Evolutionary conservation across 2,329 filamentous ascomycete genomes (phyloP).

Genomic region (Colletotrichum sp.): DNA sequence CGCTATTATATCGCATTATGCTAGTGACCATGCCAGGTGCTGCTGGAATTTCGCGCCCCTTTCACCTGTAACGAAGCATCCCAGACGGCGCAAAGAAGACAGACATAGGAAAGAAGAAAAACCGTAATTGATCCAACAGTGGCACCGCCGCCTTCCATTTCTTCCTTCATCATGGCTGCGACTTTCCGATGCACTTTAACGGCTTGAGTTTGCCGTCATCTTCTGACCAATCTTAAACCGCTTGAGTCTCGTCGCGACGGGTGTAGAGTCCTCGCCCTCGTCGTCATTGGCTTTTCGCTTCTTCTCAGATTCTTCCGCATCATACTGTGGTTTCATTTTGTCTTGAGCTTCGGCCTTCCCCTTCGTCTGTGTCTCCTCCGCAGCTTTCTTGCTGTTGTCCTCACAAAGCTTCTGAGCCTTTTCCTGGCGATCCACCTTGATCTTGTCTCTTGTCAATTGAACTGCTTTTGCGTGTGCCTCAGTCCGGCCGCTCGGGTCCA

Average conservation of each 20-base stretch:
- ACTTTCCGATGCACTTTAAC: background rate
- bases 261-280: background rate
- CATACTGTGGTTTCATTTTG: accelerated
- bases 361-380: accelerated
- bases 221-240: background rate
- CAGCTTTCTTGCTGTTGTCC: background rate
- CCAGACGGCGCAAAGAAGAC: background rate
- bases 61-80: no score
- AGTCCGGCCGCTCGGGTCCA: background rate
- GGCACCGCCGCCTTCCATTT: no score
- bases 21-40: background rate
- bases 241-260: background rate
- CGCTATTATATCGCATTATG: background rate
- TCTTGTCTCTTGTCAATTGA: background rate
- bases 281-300: background rate
- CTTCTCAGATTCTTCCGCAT: background rate
- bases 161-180: no score
- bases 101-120: no score
- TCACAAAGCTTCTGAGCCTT: accelerated
- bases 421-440: background rate
- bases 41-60: background rate
- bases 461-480: background rate
- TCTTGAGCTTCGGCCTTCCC: background rate
- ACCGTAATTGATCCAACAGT: no score
- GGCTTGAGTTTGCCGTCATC: background rate